Percentiles rank a stretch among this genome's conserved stretches.
These are phyloP conservation scores for Trichosporon inkin DNA, from an alignment of 1,284 basidiomycete species.

Conservation along the genomic window DNA sequence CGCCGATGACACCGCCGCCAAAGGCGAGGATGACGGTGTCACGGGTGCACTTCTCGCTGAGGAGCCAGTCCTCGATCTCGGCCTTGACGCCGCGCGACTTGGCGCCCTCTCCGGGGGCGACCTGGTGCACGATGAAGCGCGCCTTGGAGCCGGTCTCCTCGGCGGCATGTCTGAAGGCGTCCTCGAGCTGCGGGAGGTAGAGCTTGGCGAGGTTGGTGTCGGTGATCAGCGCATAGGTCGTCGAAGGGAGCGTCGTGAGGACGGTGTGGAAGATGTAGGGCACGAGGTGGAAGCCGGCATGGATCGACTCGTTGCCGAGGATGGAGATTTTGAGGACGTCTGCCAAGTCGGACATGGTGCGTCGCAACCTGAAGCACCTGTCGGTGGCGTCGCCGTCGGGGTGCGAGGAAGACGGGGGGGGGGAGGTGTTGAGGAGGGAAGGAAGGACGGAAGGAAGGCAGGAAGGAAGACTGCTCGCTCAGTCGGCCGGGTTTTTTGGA, in stretches of 20 bases:
- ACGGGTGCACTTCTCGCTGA: constrained; percentile 81
- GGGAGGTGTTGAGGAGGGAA: not conserved
- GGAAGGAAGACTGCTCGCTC: not conserved
- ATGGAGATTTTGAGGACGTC: constrained; percentile 65
- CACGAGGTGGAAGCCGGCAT: constrained; percentile 84
- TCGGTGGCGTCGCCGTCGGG: not conserved
- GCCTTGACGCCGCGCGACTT: constrained; percentile 92
- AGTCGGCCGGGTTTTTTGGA: not conserved
- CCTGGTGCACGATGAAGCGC: constrained; percentile 72
- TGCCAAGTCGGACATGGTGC: constrained; percentile 33
- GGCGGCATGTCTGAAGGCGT: constrained; percentile 61
- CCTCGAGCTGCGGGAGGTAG: constrained; percentile 65
- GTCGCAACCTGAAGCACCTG: constrained; percentile 7
- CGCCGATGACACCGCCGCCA: constrained; percentile 94
- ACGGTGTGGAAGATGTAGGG: constrained; percentile 81
- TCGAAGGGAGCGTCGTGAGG: constrained; percentile 67
- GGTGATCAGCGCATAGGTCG: constrained; percentile 88
- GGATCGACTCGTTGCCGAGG: constrained; percentile 79
- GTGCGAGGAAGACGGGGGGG: not conserved
- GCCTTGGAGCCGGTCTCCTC: constrained; percentile 50
- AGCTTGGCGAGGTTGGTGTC: constrained; percentile 82
- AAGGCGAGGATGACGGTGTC: constrained; percentile 92
- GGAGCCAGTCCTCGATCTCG: constrained; percentile 87
- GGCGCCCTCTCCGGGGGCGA: constrained; percentile 85
- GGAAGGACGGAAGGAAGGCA: not conserved